Evolutionary conservation across 139 green algal genomes (phyloP).

Genomic region (Volvox reticuliferus): DNA sequence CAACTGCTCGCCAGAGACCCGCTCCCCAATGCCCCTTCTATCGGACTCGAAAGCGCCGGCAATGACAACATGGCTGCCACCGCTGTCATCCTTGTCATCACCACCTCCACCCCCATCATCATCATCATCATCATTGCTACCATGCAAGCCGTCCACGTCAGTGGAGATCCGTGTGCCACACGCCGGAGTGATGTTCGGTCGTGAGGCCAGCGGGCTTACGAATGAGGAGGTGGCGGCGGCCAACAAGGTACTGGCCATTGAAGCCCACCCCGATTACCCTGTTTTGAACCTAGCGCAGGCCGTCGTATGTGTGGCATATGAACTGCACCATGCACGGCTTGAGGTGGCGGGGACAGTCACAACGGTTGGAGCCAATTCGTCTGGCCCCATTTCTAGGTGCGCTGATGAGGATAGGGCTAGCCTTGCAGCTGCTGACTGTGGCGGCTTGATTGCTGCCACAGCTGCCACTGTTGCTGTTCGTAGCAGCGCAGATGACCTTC

Average conservation of each 20-base stretch:
- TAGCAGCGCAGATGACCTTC: not conserved
- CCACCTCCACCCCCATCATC: not conserved
- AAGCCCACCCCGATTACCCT: constrained; percentile 26
- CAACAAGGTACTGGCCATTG: constrained; percentile 30
- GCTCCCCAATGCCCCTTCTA: too few relatives aligned
- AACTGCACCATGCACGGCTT: constrained; percentile 5
- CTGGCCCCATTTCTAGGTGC: not conserved
- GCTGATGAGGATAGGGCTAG: not conserved
- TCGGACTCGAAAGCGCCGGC: too few relatives aligned
- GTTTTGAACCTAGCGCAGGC: constrained; percentile 44
- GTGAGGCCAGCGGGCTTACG: constrained; percentile 45
- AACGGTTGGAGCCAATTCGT: not conserved
- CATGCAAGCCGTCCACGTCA: too few relatives aligned
- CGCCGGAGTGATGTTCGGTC: constrained; percentile 33
- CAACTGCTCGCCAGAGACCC: too few relatives aligned
- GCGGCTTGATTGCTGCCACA: not conserved
- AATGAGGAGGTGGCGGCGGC: constrained; percentile 42
- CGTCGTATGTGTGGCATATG: constrained; percentile 1
- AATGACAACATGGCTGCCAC: not conserved
- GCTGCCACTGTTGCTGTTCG: not conserved
- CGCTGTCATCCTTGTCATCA: not conserved
- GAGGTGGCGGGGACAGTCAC: not conserved
- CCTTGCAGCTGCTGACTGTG: not conserved
- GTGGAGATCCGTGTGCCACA: not conserved
- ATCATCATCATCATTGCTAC: too few relatives aligned